Conservation (phyloP, 169 alveolate species). For the Perkinsus marinus region DNA sequence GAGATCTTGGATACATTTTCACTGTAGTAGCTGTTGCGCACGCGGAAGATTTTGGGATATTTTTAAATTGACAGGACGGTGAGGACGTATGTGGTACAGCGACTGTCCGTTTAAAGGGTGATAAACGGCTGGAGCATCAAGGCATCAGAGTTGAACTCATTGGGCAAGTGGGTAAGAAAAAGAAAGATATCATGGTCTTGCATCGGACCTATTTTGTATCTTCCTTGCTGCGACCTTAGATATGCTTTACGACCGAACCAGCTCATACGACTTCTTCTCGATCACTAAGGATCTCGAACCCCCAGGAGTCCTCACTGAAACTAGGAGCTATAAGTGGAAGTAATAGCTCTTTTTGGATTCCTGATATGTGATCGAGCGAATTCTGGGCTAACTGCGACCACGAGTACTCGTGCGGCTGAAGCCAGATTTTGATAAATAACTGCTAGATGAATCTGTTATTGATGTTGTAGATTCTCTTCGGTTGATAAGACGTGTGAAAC, state of each 20-base stretch:
- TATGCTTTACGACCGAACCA: conserved; percentile 67
- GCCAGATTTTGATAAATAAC: no score
- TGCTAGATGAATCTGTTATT: no score
- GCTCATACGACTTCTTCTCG: conserved; percentile 84
- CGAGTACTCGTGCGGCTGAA: no score
- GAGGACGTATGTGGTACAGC: conserved; percentile 79
- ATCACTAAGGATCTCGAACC: conserved; percentile 89
- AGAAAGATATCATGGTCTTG: not conserved
- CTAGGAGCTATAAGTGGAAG: no score
- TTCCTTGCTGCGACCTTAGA: conserved; percentile 36
- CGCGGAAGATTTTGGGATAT: not conserved
- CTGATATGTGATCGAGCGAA: no score
- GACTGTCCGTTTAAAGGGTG: conserved; percentile 69
- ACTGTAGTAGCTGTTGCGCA: not conserved
- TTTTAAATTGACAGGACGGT: conserved; percentile 43
- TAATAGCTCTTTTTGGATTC: no score
- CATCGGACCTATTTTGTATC: not conserved
- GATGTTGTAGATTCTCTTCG: conserved; percentile 75
- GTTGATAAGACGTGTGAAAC: conserved; percentile 95
- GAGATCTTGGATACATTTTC: not conserved
- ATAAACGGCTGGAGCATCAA: conserved; percentile 87
- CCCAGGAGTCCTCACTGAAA: conserved; percentile 61
- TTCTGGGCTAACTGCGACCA: no score
- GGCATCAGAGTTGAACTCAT: conserved; percentile 92
- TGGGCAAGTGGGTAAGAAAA: conserved; percentile 78